Evolutionary conservation across 75 land plant species (phyloP), one percentile per base, ranked within the genome.

Genomic region (Selaginella moellendorffii): DNA sequence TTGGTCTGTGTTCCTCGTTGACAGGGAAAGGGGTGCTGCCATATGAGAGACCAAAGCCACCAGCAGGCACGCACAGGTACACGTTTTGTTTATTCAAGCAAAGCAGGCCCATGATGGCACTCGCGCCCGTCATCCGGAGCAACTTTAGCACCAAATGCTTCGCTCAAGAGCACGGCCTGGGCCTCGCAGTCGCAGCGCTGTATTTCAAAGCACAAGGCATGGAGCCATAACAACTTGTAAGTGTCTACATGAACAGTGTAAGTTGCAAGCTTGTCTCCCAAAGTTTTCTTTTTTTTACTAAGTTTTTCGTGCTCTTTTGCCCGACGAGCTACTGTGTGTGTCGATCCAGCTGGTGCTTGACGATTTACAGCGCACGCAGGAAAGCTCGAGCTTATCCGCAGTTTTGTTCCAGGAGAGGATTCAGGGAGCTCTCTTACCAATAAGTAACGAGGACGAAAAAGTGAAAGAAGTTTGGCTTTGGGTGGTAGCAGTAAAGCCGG

Each of bases 131-230:
- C 14, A 36, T 14, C 14, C 14, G 46, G 5, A 36, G 46, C 46
- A 5, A 14, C 46, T 36, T 5, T 36, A 36, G 14, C 24, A 56
- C 59, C 8, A 56, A 25, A 25, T 21, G 24, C 23, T 56, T 56
- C n/a, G 59, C 59, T 56, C 17, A 21, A 8, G 59, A 56, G 24
- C 59, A 56, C n/a, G 59, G 59, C 9, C 59, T 56, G 5, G 59
- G 59, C 23, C 19, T 56, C 2, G 17, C 59, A 56, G 59, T 56
- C 9, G 59, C 59, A 56, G 59, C 59, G 2, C 8, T n/a, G 14
- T 36, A 36, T 36, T 36, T 36, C 46, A 36, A 5, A 5, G 46
- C 14, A 36, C 14, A 14, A 36, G 14, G 46, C 5, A 5, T 14
- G 5, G 46, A 36, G 14, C 14, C 10, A 36, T 5, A 36, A 36